A percentile compares a stretch with the other conserved stretches of the same genome.
phyloP scores from a whole-genome alignment of 139 green algal species.

The Auxenochlorella pyrenoidosa region DNA sequence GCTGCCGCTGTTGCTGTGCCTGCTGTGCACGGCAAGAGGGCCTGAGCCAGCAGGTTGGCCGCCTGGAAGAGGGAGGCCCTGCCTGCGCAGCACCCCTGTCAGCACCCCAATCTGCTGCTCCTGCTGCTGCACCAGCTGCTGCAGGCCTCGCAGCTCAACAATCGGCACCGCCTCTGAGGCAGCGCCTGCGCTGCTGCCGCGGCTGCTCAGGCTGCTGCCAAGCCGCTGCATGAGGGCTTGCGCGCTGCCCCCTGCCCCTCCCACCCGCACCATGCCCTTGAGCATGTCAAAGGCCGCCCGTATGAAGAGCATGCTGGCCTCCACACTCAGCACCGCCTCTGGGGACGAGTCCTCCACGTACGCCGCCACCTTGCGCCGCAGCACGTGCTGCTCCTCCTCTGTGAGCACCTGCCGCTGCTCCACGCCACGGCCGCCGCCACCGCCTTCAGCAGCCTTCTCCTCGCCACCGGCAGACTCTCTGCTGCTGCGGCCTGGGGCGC shows the following conservation, averaged over 20 bases:
- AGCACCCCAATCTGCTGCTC: conserved; percentile 79
- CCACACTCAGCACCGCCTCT: conserved; percentile 64
- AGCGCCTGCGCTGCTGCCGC: background rate
- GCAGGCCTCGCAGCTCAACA: conserved; percentile 18
- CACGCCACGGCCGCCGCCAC: conserved; percentile 34
- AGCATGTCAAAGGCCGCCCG: conserved; percentile 56
- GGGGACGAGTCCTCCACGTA: conserved; percentile 61
- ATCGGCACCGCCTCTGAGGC: background rate
- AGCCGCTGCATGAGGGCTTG: background rate
- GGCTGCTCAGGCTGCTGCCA: conserved; percentile 1
- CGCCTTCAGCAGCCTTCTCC: background rate
- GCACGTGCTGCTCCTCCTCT: conserved; percentile 67
- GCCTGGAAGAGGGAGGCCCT: background rate
- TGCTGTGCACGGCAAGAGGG: background rate
- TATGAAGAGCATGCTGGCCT: conserved; percentile 81
- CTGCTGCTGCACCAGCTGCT: conserved; percentile 56
- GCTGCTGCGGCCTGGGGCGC: conserved; percentile 39
- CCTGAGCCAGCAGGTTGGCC: background rate
- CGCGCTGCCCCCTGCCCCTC: background rate
- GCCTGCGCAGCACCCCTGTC: conserved; percentile 40
- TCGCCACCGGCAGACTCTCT: background rate
- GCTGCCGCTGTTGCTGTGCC: background rate
- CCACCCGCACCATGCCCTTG: conserved; percentile 46
- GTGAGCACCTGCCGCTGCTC: conserved; percentile 71
- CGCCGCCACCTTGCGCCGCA: conserved; percentile 63